These are phyloP conservation scores for Parmelia sp. DNA, from an alignment of 495 filamentous ascomycete species.

Conservation along the genomic window DNA sequence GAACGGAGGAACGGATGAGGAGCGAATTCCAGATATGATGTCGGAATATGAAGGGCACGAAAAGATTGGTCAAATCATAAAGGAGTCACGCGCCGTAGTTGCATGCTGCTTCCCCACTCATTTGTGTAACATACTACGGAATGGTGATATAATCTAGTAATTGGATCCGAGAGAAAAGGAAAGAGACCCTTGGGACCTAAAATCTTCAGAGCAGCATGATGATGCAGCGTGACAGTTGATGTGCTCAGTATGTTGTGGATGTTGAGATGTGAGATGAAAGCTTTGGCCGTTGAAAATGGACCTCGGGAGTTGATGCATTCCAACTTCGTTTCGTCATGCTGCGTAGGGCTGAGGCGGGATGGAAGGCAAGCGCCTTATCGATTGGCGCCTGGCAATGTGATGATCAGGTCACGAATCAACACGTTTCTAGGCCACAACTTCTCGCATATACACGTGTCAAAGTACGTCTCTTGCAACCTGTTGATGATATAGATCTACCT, in stretches of 20 bases:
- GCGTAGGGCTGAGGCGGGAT: constrained; percentile 19
- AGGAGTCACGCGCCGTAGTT: constrained; percentile 1
- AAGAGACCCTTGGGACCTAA: too few species aligned
- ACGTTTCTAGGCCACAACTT: constrained; percentile 9
- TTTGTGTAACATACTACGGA: background rate
- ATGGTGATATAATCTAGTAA: background rate
- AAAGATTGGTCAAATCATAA: too few species aligned
- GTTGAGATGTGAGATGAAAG: background rate
- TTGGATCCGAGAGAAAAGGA: background rate
- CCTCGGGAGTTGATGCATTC: too few species aligned
- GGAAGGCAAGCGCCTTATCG: constrained; percentile 3
- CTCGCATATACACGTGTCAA: constrained; percentile 13
- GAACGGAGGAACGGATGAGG: background rate
- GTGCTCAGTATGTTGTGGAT: too few species aligned
- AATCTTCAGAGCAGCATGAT: background rate
- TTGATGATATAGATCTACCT: background rate
- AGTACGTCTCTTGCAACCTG: constrained; percentile 5
- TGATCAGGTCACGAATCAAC: constrained; percentile 14
- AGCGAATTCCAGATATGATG: background rate
- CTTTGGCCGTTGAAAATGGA: background rate
- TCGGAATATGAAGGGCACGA: too few species aligned
- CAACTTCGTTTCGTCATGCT: background rate
- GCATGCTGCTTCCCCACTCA: constrained; percentile 3
- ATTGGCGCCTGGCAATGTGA: constrained; percentile 11
- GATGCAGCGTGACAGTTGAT: background rate